Evolutionary conservation across 2,329 filamentous ascomycete genomes (phyloP), one percentile per base, ranked within the genome.

Genomic region (Thelonectria rubi): DNA sequence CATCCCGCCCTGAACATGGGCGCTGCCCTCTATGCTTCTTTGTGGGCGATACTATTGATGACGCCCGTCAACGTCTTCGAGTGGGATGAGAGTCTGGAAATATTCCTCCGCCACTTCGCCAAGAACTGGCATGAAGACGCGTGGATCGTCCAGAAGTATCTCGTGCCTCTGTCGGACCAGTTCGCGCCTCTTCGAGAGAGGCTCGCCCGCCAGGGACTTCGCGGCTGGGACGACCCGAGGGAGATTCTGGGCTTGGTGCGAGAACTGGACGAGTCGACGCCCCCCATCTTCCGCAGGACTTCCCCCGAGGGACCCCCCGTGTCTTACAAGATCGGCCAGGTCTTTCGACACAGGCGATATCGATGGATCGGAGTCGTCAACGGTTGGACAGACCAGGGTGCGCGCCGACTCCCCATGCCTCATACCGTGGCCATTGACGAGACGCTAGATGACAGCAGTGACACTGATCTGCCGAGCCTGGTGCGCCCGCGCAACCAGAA

Each of bases 331-430:
- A 85, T 97, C 50, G 95, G 95, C 1, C 91, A 96, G 69, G 84
- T 97, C 7, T 97, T 98, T 74, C 85, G 84, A 49, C 95, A 99
- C 77, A 87, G 83, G 63, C 86, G 93, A 47, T 97, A 95, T 74
- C 81, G 84, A 18, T 97, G 94, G 74, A 81, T 89, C 50, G 94
- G 90, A 17, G 85, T 96, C 24, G 91, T 99, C 60, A 92, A 91
- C 14, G 94, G 94, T n/a, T 99, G 94, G 94, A 89, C 91, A 51
- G 78, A 81, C 73, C 82, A 83, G 52, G 70, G 68, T 51, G 69
- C 70, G 39, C 68, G 70, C 37, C 68, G 66, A 39, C 60, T 74
- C 24, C 66, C 72, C 45, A 70, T 65, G 65, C 61, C 69, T 54
- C 72, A 68, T 53, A 65, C 68, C 32, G 65, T 68, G 59, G 65